phyloP scores from a whole-genome alignment of 257 asterid species.

The Gardenia jasminoides region DNA sequence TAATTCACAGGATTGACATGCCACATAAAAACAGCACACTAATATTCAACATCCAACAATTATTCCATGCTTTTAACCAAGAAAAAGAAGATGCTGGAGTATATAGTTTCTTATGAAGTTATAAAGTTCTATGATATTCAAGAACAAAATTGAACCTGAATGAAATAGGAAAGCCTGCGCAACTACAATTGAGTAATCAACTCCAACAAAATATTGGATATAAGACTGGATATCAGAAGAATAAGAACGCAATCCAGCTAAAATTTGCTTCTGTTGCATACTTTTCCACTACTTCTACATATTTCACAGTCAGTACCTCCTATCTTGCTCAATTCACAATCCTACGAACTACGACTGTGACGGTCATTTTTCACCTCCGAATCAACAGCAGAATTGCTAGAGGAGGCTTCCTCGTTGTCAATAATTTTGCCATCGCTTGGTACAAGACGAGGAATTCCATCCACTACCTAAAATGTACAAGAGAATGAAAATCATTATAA shows the following conservation, averaged over 20 bases:
- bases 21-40: background rate
- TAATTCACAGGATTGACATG: background rate
- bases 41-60: background rate
- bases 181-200: background rate
- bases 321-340: background rate
- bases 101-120: background rate
- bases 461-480: slow-evolving; percentile 37
- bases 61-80: background rate
- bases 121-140: background rate
- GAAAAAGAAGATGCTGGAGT: background rate
- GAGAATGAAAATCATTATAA: background rate
- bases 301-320: background rate
- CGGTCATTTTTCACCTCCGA: slow-evolving; percentile 19
- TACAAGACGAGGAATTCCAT: slow-evolving; percentile 71
- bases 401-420: slow-evolving; percentile 26
- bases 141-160: background rate
- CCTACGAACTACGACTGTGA: slow-evolving; percentile 12
- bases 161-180: background rate
- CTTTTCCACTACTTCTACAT: background rate
- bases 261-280: background rate
- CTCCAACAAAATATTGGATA: background rate
- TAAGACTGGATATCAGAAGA: background rate
- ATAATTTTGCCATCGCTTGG: slow-evolving; percentile 55
- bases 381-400: slow-evolving; percentile 20
- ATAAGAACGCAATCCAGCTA: background rate